phyloP scores from a whole-genome alignment of 192 early-diverging fungal genomes.

The Rhizophagus sp. region DNA sequence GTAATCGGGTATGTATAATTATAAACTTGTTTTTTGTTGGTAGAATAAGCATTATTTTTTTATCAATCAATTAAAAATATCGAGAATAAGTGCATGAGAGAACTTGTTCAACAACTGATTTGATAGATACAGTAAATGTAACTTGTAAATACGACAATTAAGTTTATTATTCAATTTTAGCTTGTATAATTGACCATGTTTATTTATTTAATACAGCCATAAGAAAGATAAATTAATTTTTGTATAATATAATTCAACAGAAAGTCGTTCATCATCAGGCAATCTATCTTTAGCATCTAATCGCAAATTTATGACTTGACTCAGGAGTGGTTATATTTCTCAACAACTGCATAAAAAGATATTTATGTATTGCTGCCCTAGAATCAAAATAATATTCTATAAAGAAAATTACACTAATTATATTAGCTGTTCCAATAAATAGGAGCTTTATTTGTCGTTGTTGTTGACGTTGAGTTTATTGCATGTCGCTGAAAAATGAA shows the following conservation, averaged over 20 bases:
- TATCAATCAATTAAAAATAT: too few relatives aligned
- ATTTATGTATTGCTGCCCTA: slow-evolving; percentile 71
- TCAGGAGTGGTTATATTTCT: slow-evolving; percentile 72
- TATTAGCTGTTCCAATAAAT: slow-evolving; percentile 38
- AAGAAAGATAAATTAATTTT: too few relatives aligned
- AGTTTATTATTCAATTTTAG: too few relatives aligned
- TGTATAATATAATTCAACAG: slow-evolving; percentile 28
- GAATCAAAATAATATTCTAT: slow-evolving; percentile 67
- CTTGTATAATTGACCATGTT: too few relatives aligned
- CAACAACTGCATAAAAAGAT: slow-evolving; percentile 66
- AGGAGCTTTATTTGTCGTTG: not conserved
- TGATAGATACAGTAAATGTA: too few relatives aligned
- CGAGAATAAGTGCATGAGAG: too few relatives aligned
- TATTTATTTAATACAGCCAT: too few relatives aligned
- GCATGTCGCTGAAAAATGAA: not conserved
- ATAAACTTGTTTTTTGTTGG: too few relatives aligned
- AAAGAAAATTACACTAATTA: slow-evolving; percentile 45
- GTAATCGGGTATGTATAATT: too few relatives aligned
- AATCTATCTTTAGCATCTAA: slow-evolving; percentile 63
- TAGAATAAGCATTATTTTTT: too few relatives aligned
- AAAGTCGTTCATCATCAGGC: slow-evolving; percentile 50
- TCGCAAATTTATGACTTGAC: slow-evolving; percentile 68
- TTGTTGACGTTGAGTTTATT: not conserved
- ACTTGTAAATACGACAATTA: too few relatives aligned
- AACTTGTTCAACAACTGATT: too few relatives aligned